phyloP scores from a whole-genome alignment of 2,329 filamentous ascomycete genomes.

The Venturia nashicola region DNA sequence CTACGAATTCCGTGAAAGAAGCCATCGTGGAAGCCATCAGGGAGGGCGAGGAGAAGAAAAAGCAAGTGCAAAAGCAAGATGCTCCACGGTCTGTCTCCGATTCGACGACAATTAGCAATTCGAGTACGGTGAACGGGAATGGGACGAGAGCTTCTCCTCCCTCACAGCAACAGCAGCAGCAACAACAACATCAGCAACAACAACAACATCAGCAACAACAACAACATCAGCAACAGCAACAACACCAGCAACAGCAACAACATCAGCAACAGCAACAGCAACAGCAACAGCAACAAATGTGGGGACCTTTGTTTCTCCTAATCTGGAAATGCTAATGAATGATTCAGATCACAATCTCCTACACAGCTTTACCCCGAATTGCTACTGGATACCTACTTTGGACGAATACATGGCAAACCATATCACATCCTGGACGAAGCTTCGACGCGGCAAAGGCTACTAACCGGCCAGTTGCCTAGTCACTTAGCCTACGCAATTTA shows the following conservation, averaged over 20 bases:
- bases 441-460: conserved; percentile 57
- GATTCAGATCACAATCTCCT: background rate
- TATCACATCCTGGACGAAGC: conserved; percentile 73
- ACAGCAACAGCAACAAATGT: background rate
- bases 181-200: background rate
- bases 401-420: conserved; percentile 67
- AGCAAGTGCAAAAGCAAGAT: background rate
- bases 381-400: conserved; percentile 68
- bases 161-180: background rate
- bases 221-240: background rate
- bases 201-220: background rate
- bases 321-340: background rate
- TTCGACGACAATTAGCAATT: conserved; percentile 1
- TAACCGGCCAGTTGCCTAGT: conserved; percentile 49
- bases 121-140: background rate
- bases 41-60: conserved; percentile 1
- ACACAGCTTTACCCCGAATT: conserved; percentile 36
- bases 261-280: background rate
- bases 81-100: background rate
- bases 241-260: background rate
- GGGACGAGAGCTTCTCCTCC: background rate
- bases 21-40: conserved; percentile 4
- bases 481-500: conserved; percentile 41
- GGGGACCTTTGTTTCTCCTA: background rate
- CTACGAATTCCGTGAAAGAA: conserved; percentile 9